Conservation (phyloP, 345 rosid species). For the Camelina neglecta region DNA sequence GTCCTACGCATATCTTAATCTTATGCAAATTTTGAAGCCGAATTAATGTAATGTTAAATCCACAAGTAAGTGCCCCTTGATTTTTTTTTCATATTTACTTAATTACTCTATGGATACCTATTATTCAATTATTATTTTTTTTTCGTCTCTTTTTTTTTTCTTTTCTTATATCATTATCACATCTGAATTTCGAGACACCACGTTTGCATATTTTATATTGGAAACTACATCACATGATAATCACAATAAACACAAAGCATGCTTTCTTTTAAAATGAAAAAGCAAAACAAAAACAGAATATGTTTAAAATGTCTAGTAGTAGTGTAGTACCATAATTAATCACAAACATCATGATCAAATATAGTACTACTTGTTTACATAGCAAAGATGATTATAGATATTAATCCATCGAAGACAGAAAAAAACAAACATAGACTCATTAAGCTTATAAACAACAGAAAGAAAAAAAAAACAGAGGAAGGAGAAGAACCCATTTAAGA, state of each 20-base stretch:
- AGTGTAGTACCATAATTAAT: neutral
- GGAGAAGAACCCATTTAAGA: slow-evolving; percentile 17
- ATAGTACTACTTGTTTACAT: slow-evolving; percentile 1
- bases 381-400: slow-evolving; percentile 3
- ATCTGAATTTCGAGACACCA: slow-evolving; percentile 6
- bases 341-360: slow-evolving; percentile 18
- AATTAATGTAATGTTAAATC: neutral
- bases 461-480: neutral
- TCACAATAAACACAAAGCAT: neutral
- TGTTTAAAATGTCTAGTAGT: neutral
- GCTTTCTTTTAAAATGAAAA: neutral
- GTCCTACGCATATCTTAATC: neutral
- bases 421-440: neutral
- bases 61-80: neutral
- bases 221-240: slow-evolving; percentile 5
- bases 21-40: neutral
- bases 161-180: slow-evolving; percentile 6
- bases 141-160: neutral
- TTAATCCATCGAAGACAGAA: neutral
- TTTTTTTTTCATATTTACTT: neutral
- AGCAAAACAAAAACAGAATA: neutral
- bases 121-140: neutral
- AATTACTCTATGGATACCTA: neutral
- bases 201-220: slow-evolving; percentile 13
- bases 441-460: slow-evolving; percentile 11